Evolutionary conservation across 495 filamentous ascomycete genomes (phyloP).

Genomic region (Aspergillus wentii): DNA sequence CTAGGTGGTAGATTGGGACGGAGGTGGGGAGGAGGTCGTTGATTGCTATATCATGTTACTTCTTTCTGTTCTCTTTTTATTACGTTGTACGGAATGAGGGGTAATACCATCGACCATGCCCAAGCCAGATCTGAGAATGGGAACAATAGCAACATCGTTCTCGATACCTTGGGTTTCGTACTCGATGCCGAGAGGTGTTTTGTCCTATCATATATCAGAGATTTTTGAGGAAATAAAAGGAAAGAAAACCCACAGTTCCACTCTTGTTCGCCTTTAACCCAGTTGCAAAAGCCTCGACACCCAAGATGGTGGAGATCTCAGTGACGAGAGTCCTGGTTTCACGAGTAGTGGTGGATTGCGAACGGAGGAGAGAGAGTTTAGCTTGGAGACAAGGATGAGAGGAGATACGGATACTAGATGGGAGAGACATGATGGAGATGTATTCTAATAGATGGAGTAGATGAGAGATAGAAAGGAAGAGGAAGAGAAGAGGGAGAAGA

Average conservation of each 20-base stretch:
- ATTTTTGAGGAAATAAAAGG: background rate
- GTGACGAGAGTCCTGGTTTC: constrained; percentile 80
- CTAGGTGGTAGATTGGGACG: constrained; percentile 87
- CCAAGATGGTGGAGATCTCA: constrained; percentile 80
- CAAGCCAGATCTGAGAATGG: constrained; percentile 84
- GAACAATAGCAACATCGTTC: constrained; percentile 70
- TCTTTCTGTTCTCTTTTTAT: background rate
- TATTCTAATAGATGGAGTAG: constrained; percentile 1
- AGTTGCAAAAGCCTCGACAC: constrained; percentile 71
- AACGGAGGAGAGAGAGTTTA: constrained; percentile 88
- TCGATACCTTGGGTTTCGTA: constrained; percentile 58
- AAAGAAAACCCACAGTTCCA: constrained; percentile 21
- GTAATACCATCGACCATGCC: constrained; percentile 77
- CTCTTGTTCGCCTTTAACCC: constrained; percentile 48
- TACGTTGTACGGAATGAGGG: background rate
- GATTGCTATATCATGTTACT: constrained; percentile 49
- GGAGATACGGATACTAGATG: constrained; percentile 66
- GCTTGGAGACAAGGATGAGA: constrained; percentile 79
- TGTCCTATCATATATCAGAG: constrained; percentile 43
- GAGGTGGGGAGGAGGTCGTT: constrained; percentile 75
- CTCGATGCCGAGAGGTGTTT: constrained; percentile 67
- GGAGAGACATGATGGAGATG: constrained; percentile 22
- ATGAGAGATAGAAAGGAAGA: constrained; percentile 1
- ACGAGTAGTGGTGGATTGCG: constrained; percentile 57
- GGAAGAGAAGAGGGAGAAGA: constrained; percentile 8